Conservation (phyloP, 768 basidiomycete genomes). For the Tulasnella sp. region DNA sequence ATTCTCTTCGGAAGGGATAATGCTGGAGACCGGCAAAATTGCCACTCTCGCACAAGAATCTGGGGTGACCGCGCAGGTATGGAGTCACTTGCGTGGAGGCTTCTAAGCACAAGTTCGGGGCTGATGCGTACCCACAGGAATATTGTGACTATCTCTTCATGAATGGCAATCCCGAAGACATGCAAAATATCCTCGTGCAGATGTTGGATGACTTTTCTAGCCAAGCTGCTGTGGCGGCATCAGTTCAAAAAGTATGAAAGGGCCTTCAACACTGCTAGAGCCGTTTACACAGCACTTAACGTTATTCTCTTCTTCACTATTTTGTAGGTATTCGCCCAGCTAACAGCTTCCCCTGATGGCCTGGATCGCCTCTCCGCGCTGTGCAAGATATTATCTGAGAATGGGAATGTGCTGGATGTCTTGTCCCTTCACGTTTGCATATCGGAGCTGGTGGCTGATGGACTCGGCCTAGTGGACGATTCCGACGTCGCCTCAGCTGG, state of each 20-base stretch:
- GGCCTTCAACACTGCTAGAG: neutral
- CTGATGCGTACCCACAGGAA: neutral
- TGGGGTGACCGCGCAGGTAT: neutral
- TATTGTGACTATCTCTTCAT: conserved; percentile 14
- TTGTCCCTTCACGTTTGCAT: conserved; percentile 26
- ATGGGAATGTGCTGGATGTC: conserved; percentile 22
- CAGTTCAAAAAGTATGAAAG: conserved; percentile 7
- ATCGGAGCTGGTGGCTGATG: conserved; percentile 2
- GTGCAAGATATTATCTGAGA: conserved; percentile 3
- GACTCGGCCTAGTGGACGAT: conserved; percentile 8
- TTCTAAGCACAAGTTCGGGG: neutral
- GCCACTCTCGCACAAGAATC: neutral
- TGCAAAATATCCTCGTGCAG: conserved; percentile 3
- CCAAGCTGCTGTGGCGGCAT: conserved; percentile 16
- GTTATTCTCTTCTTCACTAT: neutral
- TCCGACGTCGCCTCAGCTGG: conserved; percentile 19
- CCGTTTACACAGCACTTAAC: neutral
- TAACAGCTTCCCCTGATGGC: neutral
- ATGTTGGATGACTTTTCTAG: neutral
- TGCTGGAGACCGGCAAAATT: neutral
- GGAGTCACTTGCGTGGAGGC: no score
- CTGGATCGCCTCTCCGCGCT: conserved; percentile 7
- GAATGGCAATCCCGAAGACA: neutral
- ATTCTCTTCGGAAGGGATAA: neutral
- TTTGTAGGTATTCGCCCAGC: neutral